phyloP scores from a whole-genome alignment of 306 rosid species.

The Gastrolobium bilobum region DNA sequence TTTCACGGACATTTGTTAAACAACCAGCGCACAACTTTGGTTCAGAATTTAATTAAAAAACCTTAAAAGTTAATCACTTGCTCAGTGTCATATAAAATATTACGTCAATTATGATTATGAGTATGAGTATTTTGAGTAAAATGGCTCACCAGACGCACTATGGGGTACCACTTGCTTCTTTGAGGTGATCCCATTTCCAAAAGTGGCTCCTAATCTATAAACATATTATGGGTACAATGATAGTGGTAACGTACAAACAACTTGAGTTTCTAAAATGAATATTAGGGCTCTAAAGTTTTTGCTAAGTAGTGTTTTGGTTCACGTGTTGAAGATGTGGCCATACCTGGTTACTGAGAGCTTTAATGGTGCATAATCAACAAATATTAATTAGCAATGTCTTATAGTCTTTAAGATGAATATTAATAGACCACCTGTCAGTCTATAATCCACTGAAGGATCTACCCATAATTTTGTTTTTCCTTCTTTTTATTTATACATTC shows the following conservation, averaged over 20 bases:
- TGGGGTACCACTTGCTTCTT: slow-evolving; percentile 50
- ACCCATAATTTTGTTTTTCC: background rate
- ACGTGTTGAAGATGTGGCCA: slow-evolving; percentile 16
- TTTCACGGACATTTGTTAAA: slow-evolving; percentile 5
- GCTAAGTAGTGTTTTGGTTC: background rate
- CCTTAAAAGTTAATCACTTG: slow-evolving; percentile 21
- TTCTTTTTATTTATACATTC: background rate
- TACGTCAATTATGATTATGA: background rate
- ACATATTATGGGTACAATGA: slow-evolving; percentile 26
- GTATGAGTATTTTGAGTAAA: slow-evolving; percentile 7
- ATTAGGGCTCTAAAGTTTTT: slow-evolving; percentile 6
- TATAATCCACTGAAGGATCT: slow-evolving; percentile 31
- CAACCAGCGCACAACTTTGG: background rate
- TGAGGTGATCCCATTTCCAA: slow-evolving; percentile 50
- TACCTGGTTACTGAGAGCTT: background rate
- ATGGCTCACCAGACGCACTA: slow-evolving; percentile 40
- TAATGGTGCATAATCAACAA: slow-evolving; percentile 1
- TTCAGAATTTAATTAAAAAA: slow-evolving; percentile 17
- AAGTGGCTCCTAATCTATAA: slow-evolving; percentile 40
- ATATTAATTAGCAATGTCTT: background rate
- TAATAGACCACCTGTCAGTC: background rate
- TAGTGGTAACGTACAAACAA: slow-evolving; percentile 21
- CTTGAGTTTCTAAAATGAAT: slow-evolving; percentile 38
- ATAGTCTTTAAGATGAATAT: background rate
- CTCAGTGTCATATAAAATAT: slow-evolving; percentile 24